These are phyloP conservation scores for Fonsecaea pugnacius DNA, from an alignment of 2,329 filamentous ascomycete species.

Conservation along the genomic window DNA sequence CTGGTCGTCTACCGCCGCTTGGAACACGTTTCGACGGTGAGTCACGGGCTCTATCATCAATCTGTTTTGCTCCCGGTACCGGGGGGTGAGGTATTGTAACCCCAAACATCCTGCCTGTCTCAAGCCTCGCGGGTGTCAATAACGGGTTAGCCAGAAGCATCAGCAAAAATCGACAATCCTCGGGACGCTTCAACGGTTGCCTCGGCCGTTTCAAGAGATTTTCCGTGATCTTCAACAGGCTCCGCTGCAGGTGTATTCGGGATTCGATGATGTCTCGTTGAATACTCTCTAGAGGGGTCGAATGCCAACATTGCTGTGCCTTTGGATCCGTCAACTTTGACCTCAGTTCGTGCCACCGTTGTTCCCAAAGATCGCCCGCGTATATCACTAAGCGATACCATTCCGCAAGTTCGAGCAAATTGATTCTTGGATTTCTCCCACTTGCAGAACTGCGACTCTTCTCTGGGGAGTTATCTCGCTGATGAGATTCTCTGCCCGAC, in stretches of 20 bases:
- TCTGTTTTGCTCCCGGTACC: conserved; percentile 9
- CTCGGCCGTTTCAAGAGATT: conserved; percentile 79
- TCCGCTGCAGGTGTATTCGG: conserved; percentile 70
- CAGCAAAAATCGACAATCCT: conserved; percentile 76
- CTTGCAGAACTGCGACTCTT: conserved; percentile 53
- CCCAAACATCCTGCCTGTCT: conserved; percentile 25
- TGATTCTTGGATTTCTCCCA: conserved; percentile 68
- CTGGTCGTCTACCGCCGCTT: conserved; percentile 38
- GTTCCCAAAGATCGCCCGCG: conserved; percentile 69
- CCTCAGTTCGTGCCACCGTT: conserved; percentile 61
- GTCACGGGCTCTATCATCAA: conserved; percentile 30
- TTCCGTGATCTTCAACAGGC: conserved; percentile 77
- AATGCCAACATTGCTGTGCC: conserved; percentile 44
- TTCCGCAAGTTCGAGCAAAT: conserved; percentile 71
- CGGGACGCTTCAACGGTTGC: conserved; percentile 67
- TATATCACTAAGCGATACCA: conserved; percentile 77
- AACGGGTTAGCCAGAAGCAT: conserved; percentile 80
- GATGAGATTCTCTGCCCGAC: conserved; percentile 37
- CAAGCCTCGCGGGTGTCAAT: conserved; percentile 49
- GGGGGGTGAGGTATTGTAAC: conserved; percentile 19
- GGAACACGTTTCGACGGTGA: conserved; percentile 30
- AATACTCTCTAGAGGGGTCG: conserved; percentile 44
- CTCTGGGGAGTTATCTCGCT: conserved; percentile 43
- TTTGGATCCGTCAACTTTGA: conserved; percentile 38
- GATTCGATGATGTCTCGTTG: conserved; percentile 61